Conservation (phyloP, 352 stramenopile genomes). For the Phytopythium mirpurense region DNA sequence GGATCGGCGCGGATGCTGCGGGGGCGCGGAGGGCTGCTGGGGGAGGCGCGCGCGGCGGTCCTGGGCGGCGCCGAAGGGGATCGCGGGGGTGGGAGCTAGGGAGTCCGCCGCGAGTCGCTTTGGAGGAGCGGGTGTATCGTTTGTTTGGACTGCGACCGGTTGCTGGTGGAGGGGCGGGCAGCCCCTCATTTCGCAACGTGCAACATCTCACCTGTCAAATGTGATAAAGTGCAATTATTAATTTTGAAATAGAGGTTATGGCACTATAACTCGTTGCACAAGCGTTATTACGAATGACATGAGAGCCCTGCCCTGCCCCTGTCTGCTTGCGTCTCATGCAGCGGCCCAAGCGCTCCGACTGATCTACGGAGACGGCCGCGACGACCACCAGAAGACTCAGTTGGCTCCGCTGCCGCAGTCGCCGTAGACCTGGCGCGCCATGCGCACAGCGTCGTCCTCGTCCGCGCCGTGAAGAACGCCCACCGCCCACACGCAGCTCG, state of each 20-base stretch:
- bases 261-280: too few relatives aligned
- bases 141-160: background rate
- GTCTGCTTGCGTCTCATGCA: too few relatives aligned
- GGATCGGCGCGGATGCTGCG: background rate
- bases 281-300: too few relatives aligned
- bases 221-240: too few relatives aligned
- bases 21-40: background rate
- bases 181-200: background rate
- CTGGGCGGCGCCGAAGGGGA: background rate
- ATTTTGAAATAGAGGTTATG: too few relatives aligned
- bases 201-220: background rate
- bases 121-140: too few relatives aligned
- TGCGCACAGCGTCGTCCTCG: slow-evolving; percentile 23
- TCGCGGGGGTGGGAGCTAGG: background rate
- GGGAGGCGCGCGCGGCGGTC: slow-evolving; percentile 7
- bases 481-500: slow-evolving; percentile 30
- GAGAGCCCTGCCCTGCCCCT: too few relatives aligned
- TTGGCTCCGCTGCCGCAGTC: slow-evolving; percentile 22
- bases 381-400: too few relatives aligned
- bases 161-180: background rate
- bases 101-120: background rate
- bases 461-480: slow-evolving; percentile 8
- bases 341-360: too few relatives aligned
- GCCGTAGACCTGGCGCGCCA: slow-evolving; percentile 36
- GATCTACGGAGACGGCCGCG: too few relatives aligned